Evolutionary conservation across 208 protist species (phyloP), one percentile per base, ranked within the genome.

Genomic region (Trypanosoma theileri): DNA sequence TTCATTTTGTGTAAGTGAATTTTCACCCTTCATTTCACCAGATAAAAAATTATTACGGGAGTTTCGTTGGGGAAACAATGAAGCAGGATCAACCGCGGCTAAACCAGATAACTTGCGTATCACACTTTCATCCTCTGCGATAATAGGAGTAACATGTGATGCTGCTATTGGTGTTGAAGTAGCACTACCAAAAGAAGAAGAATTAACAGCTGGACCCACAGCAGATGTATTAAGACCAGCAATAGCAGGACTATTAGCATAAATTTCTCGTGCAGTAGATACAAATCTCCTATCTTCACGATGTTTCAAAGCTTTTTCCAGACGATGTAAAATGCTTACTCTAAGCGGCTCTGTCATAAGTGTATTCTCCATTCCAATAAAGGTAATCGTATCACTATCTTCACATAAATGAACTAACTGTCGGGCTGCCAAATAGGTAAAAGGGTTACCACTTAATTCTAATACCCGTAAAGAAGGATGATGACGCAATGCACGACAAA

Each of bases 341-440:
- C 65, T 61, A 40, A 79, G 72, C 10, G 21, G 22, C 24, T 68
- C 57, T 19, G 74, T 71, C 59, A 87, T 71, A 9, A 87, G 71
- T 14, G 71, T 70, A 57, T 62, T 54, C 4, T 71, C 62, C 4
- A 87, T 42, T 10, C 70, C 53, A 24, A 87, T 73, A 40, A 76
- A 57, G 1, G 66, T 57, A 41, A 87, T 78, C 16, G 54, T 59
- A 21, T 72, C 31, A 41, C 77, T 54, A 40, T 85, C 77, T 55
- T 84, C 82, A 42, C 77, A 84, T 62, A 85, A 79, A 59, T 69
- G 71, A 3, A 77, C 77, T 1, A 92, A 72, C 16, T 79, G 72
- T 62, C 88, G 86, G 10, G 77, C 86, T 9, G 76, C 78, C 12
- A 83, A 81, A 53, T 81, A 88, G 7, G 86, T 86, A 52, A 92